These are phyloP conservation scores for Mycena haematopus DNA, from an alignment of 768 basidiomycete species.

Conservation along the genomic window DNA sequence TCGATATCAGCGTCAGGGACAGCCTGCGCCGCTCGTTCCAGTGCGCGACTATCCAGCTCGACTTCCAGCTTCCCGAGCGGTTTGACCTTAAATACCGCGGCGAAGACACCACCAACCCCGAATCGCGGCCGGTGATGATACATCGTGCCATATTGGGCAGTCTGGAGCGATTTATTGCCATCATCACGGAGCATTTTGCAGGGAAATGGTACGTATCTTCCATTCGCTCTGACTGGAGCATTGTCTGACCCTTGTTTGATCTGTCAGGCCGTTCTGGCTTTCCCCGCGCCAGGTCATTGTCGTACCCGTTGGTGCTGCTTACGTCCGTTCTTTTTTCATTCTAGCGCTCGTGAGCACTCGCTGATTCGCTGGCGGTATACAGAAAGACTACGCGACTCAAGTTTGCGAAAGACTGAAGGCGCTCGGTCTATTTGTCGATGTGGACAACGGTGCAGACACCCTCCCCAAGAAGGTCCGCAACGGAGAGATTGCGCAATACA, in stretches of 20 bases:
- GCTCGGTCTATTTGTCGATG: slow-evolving; percentile 85
- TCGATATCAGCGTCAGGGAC: slow-evolving; percentile 95
- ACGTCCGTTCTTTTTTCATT: slow-evolving; percentile 64
- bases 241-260: slow-evolving; percentile 10
- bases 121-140: slow-evolving; percentile 92
- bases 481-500: slow-evolving; percentile 96
- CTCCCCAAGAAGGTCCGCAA: slow-evolving; percentile 97
- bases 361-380: slow-evolving; percentile 26
- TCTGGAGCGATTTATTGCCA: slow-evolving; percentile 94
- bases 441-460: slow-evolving; percentile 91
- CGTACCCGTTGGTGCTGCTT: slow-evolving; percentile 90
- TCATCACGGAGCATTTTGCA: slow-evolving; percentile 95
- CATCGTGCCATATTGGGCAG: slow-evolving; percentile 96
- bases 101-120: slow-evolving; percentile 58
- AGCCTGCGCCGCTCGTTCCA: slow-evolving; percentile 94
- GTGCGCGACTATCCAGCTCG: slow-evolving; percentile 98
- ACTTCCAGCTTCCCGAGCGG: slow-evolving; percentile 97
- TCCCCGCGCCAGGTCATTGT: slow-evolving; percentile 96
- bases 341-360: not conserved
- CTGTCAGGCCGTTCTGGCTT: slow-evolving; percentile 92
- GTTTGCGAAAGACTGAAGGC: slow-evolving; percentile 71
- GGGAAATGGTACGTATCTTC: slow-evolving; percentile 84
- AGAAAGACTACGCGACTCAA: slow-evolving; percentile 92
- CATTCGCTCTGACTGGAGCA: not conserved
- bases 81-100: slow-evolving; percentile 94